phyloP scores from a whole-genome alignment of 805 yeast genomes.

The Myxozyma vanderwaltii region DNA sequence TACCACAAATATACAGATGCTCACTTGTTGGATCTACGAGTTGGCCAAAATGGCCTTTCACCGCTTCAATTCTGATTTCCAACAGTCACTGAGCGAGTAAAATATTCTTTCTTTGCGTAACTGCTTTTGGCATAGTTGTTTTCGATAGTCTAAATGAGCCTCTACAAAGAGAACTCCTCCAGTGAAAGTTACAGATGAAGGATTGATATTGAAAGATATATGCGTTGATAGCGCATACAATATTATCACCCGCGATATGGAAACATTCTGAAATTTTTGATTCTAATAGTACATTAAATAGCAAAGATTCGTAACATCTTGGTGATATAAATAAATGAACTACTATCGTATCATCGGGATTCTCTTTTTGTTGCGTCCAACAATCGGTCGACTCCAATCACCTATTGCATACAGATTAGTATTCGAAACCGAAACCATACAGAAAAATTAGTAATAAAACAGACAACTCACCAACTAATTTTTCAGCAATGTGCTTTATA shows the following conservation, averaged over 20 bases:
- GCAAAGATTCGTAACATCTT: not conserved
- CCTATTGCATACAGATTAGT: conserved; percentile 47
- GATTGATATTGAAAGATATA: too few species aligned
- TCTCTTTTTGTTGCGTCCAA: conserved; percentile 42
- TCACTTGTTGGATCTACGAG: too few species aligned
- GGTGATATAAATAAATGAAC: not conserved
- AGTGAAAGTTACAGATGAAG: too few species aligned
- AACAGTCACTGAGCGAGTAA: too few species aligned
- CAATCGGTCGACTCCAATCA: conserved; percentile 97
- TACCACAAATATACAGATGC: too few species aligned
- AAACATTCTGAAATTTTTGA: not conserved
- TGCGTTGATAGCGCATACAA: too few species aligned
- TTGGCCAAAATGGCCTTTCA: too few species aligned
- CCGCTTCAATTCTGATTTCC: too few species aligned
- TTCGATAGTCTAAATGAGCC: too few species aligned
- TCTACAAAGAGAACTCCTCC: too few species aligned
- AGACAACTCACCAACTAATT: conserved; percentile 53
- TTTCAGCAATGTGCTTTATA: conserved; percentile 85
- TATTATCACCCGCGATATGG: not conserved
- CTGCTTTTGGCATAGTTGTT: too few species aligned
- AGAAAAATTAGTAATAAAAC: not conserved
- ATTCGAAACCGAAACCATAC: not conserved
- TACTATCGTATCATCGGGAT: conserved; percentile 6
- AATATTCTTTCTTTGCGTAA: too few species aligned
- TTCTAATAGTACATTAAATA: not conserved